Conservation (phyloP, 2,329 filamentous ascomycete genomes). For the Rhinocladiella similis region DNA sequence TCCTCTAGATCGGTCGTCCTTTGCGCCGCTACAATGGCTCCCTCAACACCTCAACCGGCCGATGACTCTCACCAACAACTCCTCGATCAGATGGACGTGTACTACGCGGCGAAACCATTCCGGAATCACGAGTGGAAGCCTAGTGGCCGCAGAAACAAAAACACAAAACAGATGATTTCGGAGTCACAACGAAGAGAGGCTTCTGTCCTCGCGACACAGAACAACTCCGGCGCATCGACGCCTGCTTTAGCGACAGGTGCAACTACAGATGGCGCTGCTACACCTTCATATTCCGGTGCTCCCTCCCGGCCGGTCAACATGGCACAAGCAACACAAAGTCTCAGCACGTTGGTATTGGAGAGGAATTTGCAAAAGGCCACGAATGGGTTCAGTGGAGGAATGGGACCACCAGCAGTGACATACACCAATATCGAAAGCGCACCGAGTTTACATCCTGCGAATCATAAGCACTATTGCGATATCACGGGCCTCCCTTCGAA, state of each 20-base stretch:
- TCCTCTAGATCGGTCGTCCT: background rate
- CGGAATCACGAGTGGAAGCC: constrained; percentile 89
- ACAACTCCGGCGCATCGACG: constrained; percentile 77
- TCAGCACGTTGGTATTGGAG: constrained; percentile 85
- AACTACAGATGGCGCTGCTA: constrained; percentile 43
- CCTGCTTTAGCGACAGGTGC: constrained; percentile 48
- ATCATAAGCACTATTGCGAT: constrained; percentile 90
- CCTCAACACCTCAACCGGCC: constrained; percentile 58
- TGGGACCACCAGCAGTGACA: constrained; percentile 68
- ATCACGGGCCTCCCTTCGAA: constrained; percentile 88
- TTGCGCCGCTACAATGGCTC: constrained; percentile 48
- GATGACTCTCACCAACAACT: constrained; percentile 83
- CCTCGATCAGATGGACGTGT: constrained; percentile 88
- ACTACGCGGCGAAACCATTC: constrained; percentile 82
- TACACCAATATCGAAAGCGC: constrained; percentile 98
- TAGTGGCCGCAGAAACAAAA: constrained; percentile 95
- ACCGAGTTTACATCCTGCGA: constrained; percentile 74
- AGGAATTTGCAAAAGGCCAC: constrained; percentile 58
- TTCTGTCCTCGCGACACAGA: constrained; percentile 79
- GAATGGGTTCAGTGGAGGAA: constrained; percentile 5
- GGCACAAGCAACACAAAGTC: constrained; percentile 81
- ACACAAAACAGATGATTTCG: constrained; percentile 92
- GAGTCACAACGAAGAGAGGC: constrained; percentile 87
- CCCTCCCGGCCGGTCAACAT: constrained; percentile 65
- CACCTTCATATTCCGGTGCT: constrained; percentile 31